Evolutionary conservation across 192 early-diverging fungal species (phyloP), one percentile per base, ranked within the genome.

Genomic region (Coemansia sp.): DNA sequence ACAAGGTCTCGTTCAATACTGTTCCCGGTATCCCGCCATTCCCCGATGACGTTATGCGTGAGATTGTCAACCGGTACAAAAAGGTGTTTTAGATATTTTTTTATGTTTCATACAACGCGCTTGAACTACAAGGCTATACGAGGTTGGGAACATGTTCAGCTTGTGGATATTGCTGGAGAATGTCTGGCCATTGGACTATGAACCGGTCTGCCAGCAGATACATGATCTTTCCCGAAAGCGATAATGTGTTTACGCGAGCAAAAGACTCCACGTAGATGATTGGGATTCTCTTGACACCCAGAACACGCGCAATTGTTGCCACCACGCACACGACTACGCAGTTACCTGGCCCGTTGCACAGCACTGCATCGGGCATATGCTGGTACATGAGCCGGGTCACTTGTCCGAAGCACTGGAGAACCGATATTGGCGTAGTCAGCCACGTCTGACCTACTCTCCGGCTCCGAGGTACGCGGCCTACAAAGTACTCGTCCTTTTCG

Each of bases 341-440:
- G 53, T 89, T 96, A 6, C 93, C 95, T 0, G 95, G 95, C 1
- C 95, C 95, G 85, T 97, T 97, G 72, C 91, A 94, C 38, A 97
- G 50, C 8, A 94, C 86, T 44, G 87, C 58, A 60, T 92, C 90
- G 17, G 93, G 92, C 0, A 49, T 35, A 7, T 84, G 52, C 19
- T 39, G 43, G n/a, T 80, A 78, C 30, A 93, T 42, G 3, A 85
- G 7, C 40, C 39, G 43, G 0, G 76, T 38, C 1, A 80, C 61
- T 17, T 63, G 44, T 44, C 46, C 44, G 4, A 86, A 35, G 8
- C 78, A 68, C 14, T 67, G 19, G 9, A 73, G 66, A 1, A 84
- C 78, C n/a, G 90, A 74, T 5, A 89, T 69, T 0, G 90, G 84
- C 7, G 90, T 81, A 1, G 89, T 82, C 11, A 73, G 33, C 80